phyloP scores from a whole-genome alignment of 257 asterid genomes.

The Salvia miltiorrhiza region DNA sequence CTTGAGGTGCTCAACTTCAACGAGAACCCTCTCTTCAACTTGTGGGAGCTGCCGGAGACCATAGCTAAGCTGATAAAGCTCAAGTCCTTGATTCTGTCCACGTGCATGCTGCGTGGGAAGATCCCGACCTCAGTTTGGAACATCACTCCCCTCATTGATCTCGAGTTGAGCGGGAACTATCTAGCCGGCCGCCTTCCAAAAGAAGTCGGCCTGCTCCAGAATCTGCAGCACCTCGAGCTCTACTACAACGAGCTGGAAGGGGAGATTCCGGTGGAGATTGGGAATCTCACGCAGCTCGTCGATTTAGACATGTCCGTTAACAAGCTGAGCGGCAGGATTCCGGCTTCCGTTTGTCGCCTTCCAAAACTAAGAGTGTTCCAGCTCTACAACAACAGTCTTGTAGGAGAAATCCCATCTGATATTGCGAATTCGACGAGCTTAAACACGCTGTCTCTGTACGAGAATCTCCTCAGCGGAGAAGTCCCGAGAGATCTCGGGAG shows the following conservation, averaged over 20 bases:
- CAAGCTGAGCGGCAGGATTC: conserved; percentile 51
- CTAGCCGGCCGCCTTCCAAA: conserved; percentile 59
- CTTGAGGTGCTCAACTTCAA: conserved; percentile 62
- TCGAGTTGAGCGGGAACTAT: conserved; percentile 69
- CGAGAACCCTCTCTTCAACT: conserved; percentile 41
- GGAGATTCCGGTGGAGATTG: conserved; percentile 69
- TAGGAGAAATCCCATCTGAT: conserved; percentile 61
- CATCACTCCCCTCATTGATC: conserved; percentile 73
- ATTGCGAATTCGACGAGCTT: conserved; percentile 62
- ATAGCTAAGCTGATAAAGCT: conserved; percentile 43
- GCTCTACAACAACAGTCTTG: conserved; percentile 65
- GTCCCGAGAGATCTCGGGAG: conserved; percentile 65
- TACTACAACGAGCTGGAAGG: conserved; percentile 75
- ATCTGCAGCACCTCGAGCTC: conserved; percentile 71
- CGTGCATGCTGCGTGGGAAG: conserved; percentile 60
- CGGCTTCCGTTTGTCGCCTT: conserved; percentile 60
- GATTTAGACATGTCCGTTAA: conserved; percentile 82
- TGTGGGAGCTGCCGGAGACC: conserved; percentile 61
- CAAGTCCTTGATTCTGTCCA: conserved; percentile 41
- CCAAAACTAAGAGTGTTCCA: conserved; percentile 65
- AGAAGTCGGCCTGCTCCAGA: conserved; percentile 53
- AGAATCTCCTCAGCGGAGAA: conserved; percentile 62
- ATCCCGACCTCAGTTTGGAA: conserved; percentile 54
- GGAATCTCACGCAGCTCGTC: conserved; percentile 52
- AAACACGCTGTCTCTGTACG: conserved; percentile 65